Evolutionary conservation across 805 yeast species (phyloP), one percentile per base, ranked within the genome.

Genomic region (Sungouiozyma ichnusensis): DNA sequence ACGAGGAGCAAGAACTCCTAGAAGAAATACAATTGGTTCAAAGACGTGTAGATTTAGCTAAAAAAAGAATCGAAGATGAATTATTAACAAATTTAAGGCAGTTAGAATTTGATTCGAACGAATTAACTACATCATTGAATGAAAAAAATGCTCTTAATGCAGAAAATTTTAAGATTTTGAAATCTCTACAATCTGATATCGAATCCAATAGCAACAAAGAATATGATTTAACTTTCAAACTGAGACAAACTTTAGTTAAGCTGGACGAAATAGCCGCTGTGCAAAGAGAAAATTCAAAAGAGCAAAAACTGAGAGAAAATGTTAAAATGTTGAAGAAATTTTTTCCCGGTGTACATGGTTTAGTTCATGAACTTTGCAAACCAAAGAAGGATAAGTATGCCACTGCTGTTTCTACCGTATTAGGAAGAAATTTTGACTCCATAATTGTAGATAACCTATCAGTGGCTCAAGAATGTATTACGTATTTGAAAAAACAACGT

Each of bases 321-420:
- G 79, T 85, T 2, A 62, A 78, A 0, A 71, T 77, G 42, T 63
- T 92, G 41, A 80, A 76, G 51, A 77, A 85, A 53, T 61, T 81
- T n/a, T 74, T 82, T 48, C 92, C 95, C 1, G 87, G 95, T 3
- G 94, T 92, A 2, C 73, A 73, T 49, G 97, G 97, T 2, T 60
- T 86, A 9, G 77, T 90, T 3, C 72, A 77, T 48, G 96, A 87
- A 53, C 67, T 88, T 19, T 83, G 90, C 37, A 76, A 77, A 43
- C 95, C 96, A 16, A 70, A 75, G 41, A 81, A 81, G 49, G 75
- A 75, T 44, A 81, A 76, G 51, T 87, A 77, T 57, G 86, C 82
- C 38, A 50, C 68, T 4, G 94, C 96, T 0, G 71, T 87, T 32
- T 74, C 82, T 27, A 81, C 90, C 0, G 74, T 83, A 4, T 65